Evolutionary conservation across 805 yeast genomes (phyloP).

Genomic region (Starmerella stellata): DNA sequence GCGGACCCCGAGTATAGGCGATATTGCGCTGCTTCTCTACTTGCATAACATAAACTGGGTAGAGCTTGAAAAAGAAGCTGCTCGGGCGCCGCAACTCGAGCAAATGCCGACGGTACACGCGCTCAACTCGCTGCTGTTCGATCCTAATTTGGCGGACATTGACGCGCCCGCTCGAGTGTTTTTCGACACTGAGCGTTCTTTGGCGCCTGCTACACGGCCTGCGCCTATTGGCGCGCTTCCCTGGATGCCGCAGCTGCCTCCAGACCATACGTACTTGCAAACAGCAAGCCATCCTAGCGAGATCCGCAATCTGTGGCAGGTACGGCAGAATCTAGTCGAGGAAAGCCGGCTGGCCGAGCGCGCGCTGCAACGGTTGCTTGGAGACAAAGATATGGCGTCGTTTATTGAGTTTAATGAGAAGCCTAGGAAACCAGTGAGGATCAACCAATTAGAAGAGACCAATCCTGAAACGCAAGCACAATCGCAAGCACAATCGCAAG

Average conservation of each 20-base stretch:
- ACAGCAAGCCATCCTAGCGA: constrained; percentile 52
- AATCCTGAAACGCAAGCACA: neutral
- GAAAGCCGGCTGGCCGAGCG: constrained; percentile 69
- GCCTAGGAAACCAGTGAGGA: neutral
- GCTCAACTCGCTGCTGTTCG: constrained; percentile 18
- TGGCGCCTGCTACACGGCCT: constrained; percentile 36
- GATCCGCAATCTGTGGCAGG: constrained; percentile 48
- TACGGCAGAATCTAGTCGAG: constrained; percentile 54
- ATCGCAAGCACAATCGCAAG: neutral
- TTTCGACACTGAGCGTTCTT: constrained; percentile 32
- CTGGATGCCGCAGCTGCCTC: constrained; percentile 80
- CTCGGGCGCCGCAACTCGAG: constrained; percentile 12
- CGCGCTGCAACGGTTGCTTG: constrained; percentile 46
- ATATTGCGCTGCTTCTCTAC: constrained; percentile 21
- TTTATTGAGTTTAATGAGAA: constrained; percentile 11
- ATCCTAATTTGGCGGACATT: constrained; percentile 22
- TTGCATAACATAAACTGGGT: constrained; percentile 18
- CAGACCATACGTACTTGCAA: constrained; percentile 75
- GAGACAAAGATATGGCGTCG: constrained; percentile 16
- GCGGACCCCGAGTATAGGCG: constrained; percentile 20
- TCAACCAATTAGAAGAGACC: neutral
- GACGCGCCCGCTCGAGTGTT: constrained; percentile 33
- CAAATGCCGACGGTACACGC: constrained; percentile 12
- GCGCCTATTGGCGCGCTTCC: constrained; percentile 37
- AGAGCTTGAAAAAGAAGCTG: constrained; percentile 20